phyloP scores from a whole-genome alignment of 345 rosid species.

The Populus nigra region DNA sequence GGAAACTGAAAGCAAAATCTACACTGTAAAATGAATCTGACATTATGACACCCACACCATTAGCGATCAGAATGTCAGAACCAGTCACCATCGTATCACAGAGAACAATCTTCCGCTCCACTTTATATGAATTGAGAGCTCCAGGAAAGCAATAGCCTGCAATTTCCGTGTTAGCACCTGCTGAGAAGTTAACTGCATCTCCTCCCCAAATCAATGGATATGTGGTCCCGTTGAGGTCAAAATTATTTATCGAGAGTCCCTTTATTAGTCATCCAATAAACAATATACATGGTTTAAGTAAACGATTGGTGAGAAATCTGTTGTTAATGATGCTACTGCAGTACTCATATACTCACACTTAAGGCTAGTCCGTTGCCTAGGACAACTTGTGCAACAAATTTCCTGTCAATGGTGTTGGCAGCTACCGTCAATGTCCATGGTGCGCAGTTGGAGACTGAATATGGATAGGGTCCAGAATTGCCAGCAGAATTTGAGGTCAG shows the following conservation, averaged over 20 bases:
- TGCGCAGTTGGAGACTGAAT: conserved; percentile 18
- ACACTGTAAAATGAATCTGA: background rate
- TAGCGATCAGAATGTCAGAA: conserved; percentile 15
- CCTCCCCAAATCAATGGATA: conserved; percentile 39
- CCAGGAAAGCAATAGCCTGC: conserved; percentile 21
- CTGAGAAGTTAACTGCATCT: conserved; percentile 36
- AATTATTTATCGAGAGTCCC: conserved; percentile 19
- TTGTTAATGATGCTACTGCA: background rate
- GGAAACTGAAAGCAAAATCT: conserved; percentile 32
- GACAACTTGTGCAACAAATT: conserved; percentile 23
- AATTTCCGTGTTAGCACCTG: conserved; percentile 16
- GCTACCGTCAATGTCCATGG: conserved; percentile 42
- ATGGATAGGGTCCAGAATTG: conserved; percentile 26
- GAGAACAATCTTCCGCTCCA: conserved; percentile 27
- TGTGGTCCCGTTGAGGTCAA: conserved; percentile 14
- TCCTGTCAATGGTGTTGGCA: conserved; percentile 39
- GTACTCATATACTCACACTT: conserved; percentile 13
- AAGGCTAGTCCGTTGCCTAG: conserved; percentile 39
- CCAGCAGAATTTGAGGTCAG: conserved; percentile 37
- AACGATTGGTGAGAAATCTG: background rate
- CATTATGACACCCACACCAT: conserved; percentile 33
- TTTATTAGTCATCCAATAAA: background rate
- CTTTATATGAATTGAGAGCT: conserved; percentile 22
- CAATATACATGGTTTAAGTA: background rate
- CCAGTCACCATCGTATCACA: conserved; percentile 21